Percentiles rank a stretch among this genome's conserved stretches.
Evolutionary conservation across 2,329 filamentous ascomycete genomes (phyloP).

Genomic region (Shiraia bambusicola): DNA sequence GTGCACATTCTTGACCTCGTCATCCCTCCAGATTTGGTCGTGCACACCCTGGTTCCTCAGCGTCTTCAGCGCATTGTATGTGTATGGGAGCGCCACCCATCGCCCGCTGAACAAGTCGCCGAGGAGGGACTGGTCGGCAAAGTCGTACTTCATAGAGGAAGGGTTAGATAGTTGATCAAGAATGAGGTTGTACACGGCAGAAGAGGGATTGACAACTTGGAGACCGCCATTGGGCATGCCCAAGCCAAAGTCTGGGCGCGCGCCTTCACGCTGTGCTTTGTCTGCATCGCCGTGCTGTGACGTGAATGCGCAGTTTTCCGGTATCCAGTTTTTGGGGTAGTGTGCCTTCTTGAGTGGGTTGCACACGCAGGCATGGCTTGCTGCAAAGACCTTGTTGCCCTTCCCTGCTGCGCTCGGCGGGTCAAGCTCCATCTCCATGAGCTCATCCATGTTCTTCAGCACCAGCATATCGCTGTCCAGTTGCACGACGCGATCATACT

Average conservation of each 20-base stretch:
- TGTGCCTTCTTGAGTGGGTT: constrained; percentile 77
- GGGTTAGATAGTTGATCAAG: constrained; percentile 49
- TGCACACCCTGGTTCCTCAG: constrained; percentile 58
- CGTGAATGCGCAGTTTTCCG: constrained; percentile 63
- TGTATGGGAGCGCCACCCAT: constrained; percentile 62
- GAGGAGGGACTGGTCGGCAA: constrained; percentile 61
- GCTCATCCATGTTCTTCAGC: constrained; percentile 82
- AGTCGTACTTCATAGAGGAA: constrained; percentile 56
- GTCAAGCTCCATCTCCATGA: constrained; percentile 81
- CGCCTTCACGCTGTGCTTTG: constrained; percentile 55
- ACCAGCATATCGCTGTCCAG: constrained; percentile 89
- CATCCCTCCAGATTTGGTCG: constrained; percentile 61
- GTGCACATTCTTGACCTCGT: constrained; percentile 63
- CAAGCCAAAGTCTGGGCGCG: constrained; percentile 53
- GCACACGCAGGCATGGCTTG: constrained; percentile 81
- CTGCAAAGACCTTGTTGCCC: constrained; percentile 72
- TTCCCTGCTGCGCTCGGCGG: constrained; percentile 52
- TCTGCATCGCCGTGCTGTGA: constrained; percentile 56
- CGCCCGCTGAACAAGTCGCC: constrained; percentile 59
- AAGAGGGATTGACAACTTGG: constrained; percentile 62
- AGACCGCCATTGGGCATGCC: constrained; percentile 63
- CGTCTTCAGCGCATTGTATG: constrained; percentile 65
- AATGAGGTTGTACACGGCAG: constrained; percentile 55
- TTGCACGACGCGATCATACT: constrained; percentile 79
- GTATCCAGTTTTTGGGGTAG: constrained; percentile 72